Evolutionary conservation across 2,329 filamentous ascomycete genomes (phyloP).

Genomic region (Didymella segeticola): DNA sequence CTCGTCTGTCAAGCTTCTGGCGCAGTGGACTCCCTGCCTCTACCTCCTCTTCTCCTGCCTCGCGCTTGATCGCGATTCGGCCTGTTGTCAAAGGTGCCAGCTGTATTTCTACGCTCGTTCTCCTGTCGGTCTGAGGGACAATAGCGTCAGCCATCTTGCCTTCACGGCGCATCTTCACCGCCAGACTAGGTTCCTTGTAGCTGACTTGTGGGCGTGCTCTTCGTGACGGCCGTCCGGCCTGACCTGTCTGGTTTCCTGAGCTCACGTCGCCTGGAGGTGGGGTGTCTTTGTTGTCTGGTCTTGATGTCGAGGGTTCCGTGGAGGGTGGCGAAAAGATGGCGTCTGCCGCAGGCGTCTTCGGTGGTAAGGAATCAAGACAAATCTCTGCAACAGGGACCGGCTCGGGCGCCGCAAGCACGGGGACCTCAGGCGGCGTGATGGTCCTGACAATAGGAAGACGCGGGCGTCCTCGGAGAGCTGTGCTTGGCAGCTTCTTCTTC

Average conservation of each 20-base stretch:
- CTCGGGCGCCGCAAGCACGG: slow-evolving; percentile 29
- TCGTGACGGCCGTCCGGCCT: slow-evolving; percentile 50
- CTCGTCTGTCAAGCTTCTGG: slow-evolving; percentile 41
- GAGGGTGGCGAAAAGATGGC: slow-evolving; percentile 54
- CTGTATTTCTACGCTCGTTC: slow-evolving; percentile 36
- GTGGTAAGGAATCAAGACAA: slow-evolving; percentile 46
- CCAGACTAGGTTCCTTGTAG: slow-evolving; percentile 58
- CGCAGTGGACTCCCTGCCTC: slow-evolving; percentile 46
- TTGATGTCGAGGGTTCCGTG: slow-evolving; percentile 50
- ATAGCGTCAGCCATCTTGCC: slow-evolving; percentile 57
- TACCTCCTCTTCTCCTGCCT: slow-evolving; percentile 35
- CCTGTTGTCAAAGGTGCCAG: slow-evolving; percentile 27
- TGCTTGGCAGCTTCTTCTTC: slow-evolving; percentile 32
- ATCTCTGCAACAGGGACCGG: slow-evolving; percentile 38
- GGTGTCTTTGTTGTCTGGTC: slow-evolving; percentile 50
- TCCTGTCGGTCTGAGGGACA: slow-evolving; percentile 27
- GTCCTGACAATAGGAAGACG: slow-evolving; percentile 38
- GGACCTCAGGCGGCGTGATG: slow-evolving; percentile 26
- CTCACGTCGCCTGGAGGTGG: slow-evolving; percentile 52
- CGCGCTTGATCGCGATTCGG: slow-evolving; percentile 37
- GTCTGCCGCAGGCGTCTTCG: slow-evolving; percentile 48
- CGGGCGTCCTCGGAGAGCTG: slow-evolving; percentile 31
- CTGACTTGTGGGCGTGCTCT: slow-evolving; percentile 56
- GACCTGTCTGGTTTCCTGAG: slow-evolving; percentile 42
- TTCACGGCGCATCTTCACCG: slow-evolving; percentile 57